These are phyloP conservation scores for Talaromyces sp. DNA, from an alignment of 2,329 filamentous ascomycete genomes.

Conservation along the genomic window DNA sequence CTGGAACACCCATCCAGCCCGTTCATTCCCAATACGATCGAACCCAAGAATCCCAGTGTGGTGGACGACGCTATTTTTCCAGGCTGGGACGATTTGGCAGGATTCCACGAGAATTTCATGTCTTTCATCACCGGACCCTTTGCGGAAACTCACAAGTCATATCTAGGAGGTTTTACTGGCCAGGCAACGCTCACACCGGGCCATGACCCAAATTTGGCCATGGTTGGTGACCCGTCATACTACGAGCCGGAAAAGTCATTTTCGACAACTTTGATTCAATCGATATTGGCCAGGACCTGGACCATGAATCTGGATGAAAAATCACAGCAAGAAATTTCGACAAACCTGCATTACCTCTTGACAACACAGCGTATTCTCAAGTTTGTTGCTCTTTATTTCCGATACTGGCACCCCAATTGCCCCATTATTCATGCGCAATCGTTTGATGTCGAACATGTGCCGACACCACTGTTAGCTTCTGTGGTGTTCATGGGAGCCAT, in stretches of 20 bases:
- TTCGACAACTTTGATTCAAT: constrained; percentile 34
- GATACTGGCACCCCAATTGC: constrained; percentile 42
- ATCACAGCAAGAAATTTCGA: constrained; percentile 34
- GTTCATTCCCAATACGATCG: constrained; percentile 15
- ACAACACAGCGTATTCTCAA: constrained; percentile 37
- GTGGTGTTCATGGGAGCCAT: constrained; percentile 42
- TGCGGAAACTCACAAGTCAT: constrained; percentile 21
- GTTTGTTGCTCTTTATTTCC: constrained; percentile 39
- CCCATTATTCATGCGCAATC: constrained; percentile 38
- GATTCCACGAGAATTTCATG: constrained; percentile 32
- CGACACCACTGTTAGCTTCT: constrained; percentile 34
- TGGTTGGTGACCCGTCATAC: constrained; percentile 17
- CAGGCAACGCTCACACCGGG: constrained; percentile 13
- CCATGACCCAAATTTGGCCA: constrained; percentile 16
- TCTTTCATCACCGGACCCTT: constrained; percentile 35
- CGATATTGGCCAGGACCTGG: constrained; percentile 34
- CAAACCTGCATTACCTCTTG: constrained; percentile 34
- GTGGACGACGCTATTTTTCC: constrained; percentile 16
- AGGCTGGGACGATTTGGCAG: constrained; percentile 21
- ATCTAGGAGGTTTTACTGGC: constrained; percentile 15
- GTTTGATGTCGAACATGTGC: constrained; percentile 34
- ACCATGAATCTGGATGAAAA: constrained; percentile 32
- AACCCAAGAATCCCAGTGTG: constrained; percentile 14
- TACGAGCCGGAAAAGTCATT: constrained; percentile 34
- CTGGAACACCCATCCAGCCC: constrained; percentile 18